Evolutionary conservation across 768 basidiomycete genomes (phyloP), one percentile per base, ranked within the genome.

Genomic region (Lactifluus volemus): DNA sequence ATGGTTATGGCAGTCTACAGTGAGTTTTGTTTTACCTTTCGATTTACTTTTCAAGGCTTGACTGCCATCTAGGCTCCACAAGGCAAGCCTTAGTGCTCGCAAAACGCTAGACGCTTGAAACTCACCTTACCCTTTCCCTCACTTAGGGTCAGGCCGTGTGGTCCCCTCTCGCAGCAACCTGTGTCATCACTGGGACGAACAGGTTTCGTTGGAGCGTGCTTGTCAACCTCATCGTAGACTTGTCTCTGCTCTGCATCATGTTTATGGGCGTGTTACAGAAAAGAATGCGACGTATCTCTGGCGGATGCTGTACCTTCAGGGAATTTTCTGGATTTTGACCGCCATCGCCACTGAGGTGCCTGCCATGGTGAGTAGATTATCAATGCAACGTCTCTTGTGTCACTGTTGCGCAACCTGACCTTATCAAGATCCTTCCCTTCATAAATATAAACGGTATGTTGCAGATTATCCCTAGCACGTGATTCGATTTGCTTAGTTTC

Each of bases 251-350:
- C 4, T 41, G 47, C 49, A 54, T 65, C 19, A 65, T 65, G 64
- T 58, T 65, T 19, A 2, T 55, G 15, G 64, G 64, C n/a, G 64
- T 65, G 7, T 21, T 65, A 17, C 39, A 41, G 0, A 65, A 65
- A 57, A 54, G 52, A 65, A 65, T 29, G 55, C 55, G 19, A 65
- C 64, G 1, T 44, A 48, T 52, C 64, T 65, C 12, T 65, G 64
- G 64, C 55, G 57, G 39, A 58, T 65, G 64, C 57, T 65, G 34
- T 65, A 63, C 49, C 14, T 65, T 45, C 64, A 65, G 17, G 53
- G 61, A 14, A 49, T 64, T 10, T 62, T 56, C 29, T 64, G 63
- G 63, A 62, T 64, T 12, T 2, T 61, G 32, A 53, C 55, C 10
- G 55, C 60, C 2, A 45, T 56, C 14, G 4, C 19, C 3, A 63